Conservation (phyloP, 352 stramenopile species). For the Pythium rhizo-oryzae region DNA sequence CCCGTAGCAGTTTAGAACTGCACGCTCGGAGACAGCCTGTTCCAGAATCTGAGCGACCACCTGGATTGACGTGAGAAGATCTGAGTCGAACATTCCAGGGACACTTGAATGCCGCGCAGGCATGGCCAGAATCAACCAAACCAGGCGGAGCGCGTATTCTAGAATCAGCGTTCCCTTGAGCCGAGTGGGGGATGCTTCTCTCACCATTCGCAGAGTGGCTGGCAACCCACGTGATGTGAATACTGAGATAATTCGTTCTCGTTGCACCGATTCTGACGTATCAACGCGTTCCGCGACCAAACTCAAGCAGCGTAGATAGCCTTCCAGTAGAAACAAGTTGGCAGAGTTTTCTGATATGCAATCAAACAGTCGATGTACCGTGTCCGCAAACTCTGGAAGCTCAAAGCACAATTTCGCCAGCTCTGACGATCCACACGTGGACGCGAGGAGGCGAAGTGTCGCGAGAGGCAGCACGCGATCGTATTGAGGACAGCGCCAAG, state of each 20-base stretch:
- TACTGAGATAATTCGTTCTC: background rate
- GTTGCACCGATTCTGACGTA: background rate
- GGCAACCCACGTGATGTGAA: background rate
- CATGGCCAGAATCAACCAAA: background rate
- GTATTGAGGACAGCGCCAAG: background rate
- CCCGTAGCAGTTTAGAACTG: background rate
- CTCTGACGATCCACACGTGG: background rate
- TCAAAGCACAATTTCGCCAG: background rate
- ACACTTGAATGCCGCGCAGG: too few relatives aligned
- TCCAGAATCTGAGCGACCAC: background rate
- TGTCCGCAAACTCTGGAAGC: background rate
- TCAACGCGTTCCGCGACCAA: background rate
- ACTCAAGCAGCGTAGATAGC: background rate
- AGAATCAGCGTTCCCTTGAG: background rate
- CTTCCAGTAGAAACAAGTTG: background rate
- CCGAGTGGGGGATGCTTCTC: background rate
- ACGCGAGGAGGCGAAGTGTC: constrained; percentile 2
- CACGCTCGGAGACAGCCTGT: background rate
- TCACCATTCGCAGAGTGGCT: background rate
- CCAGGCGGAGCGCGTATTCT: constrained; percentile 1
- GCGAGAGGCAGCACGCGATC: background rate
- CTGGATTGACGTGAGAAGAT: background rate
- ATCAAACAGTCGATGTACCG: background rate
- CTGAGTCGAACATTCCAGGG: too few relatives aligned
- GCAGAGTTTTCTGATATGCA: background rate